Base-by-base conservation (phyloP, 169 alveolate genomes). In the Plasmodium gonderi region DNA sequence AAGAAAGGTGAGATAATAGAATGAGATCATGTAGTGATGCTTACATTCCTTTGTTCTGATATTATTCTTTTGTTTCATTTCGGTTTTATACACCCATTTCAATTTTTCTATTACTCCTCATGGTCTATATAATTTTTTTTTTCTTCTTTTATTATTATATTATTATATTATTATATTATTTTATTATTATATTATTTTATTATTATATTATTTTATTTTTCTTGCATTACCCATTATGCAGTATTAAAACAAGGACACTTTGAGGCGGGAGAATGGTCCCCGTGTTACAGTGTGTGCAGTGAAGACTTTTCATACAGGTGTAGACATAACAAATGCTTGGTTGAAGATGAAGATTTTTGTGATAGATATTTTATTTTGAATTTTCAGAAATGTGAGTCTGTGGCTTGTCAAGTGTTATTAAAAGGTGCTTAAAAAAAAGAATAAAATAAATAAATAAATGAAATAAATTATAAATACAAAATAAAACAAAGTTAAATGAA, bases 271-370 rank as follows among this genome's bases (percentile, higher is more conserved):
- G 38, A 23, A 7, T 75, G 80, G 93, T 87, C 93, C 26, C 93
- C 93, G 5, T 87, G 93, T 42, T 87, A 87, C 40, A 87, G 67
- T 42, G 31, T 17, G 68, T 87, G 93, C 49, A 40, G 26, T 17
- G 81, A 87, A 33, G 68, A 87, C 5, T 40, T 87, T 74, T 29
- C 93, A 6, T 87, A 87, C 72, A 49, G 79, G 20, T 87, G 93
- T 45, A 51, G 87, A 78, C 47, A 67, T 42, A 75, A 87, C 33
- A 60, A 51, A 31, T 87, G 93, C 67, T 4, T 26, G 36, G 68
- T 44, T 29, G 79, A 87, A 31, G 74, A 75, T 36, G 17, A 26
- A 33, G 42, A 42, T 4, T 85, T 87, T 75, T 87, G 93, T 33
- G 93, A 87, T 40, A 40, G 72, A 45, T 31, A 87, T 42, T 87